Conservation (phyloP, 345 rosid species). For the Salix exigua region DNA sequence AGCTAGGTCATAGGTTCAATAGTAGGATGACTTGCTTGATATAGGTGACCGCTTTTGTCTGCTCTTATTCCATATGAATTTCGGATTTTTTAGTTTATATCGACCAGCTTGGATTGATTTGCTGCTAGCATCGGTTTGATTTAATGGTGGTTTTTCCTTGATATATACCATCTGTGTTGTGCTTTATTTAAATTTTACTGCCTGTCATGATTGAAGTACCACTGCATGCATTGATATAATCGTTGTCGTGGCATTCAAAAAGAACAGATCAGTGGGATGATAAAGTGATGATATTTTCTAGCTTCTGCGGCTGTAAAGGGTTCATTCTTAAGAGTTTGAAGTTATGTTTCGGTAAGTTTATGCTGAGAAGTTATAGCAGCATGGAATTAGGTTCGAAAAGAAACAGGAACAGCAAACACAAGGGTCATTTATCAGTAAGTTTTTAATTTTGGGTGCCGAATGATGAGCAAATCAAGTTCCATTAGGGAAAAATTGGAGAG, state of each 20-base stretch:
- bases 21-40: not conserved
- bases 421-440: too few species aligned
- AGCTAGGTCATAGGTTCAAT: not conserved
- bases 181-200: not conserved
- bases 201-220: not conserved
- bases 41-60: not conserved
- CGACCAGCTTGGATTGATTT: not conserved
- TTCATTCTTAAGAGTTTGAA: too few species aligned
- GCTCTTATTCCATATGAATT: not conserved
- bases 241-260: not conserved
- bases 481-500: too few species aligned
- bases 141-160: not conserved
- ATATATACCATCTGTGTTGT: not conserved
- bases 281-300: too few species aligned
- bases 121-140: not conserved
- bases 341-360: too few species aligned
- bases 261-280: not conserved
- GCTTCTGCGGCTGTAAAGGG: not conserved
- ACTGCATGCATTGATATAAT: too few species aligned
- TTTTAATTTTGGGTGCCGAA: too few species aligned
- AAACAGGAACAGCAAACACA: too few species aligned
- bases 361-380: too few species aligned
- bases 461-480: too few species aligned
- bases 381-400: too few species aligned
- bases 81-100: not conserved